Base-by-base conservation (phyloP, 2,329 filamentous ascomycete species). In the Dichotomopilus funicola region DNA sequence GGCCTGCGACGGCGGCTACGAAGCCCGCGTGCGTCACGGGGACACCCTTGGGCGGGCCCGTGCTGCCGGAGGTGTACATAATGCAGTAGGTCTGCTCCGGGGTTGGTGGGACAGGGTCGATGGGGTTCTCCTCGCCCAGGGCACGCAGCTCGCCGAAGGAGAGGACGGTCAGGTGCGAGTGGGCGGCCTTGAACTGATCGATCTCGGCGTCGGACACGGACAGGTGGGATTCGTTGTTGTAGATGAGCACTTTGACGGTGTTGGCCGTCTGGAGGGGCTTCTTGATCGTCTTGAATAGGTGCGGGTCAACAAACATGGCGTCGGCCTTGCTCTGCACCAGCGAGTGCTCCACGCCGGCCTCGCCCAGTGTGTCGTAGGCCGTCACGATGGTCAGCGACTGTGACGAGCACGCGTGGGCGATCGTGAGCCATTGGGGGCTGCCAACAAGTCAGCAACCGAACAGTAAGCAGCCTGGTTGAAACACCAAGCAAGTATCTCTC, bases 361-460 rank as follows among this genome's bases (percentile, higher is more conserved):
- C 82, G 53, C 91, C 91, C 45, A 96, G 85, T 35, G 91, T 95
- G 71, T 96, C 91, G 72, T 96, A 96, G 50, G 91, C 91, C 46
- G 92, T 97, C 50, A 96, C 92, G 63, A 96, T 91, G 57, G 89
- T 84, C 70, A 96, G 83, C 45, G 89, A 91, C 72, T 97, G 92
- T 12, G 91, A 91, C 19, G 85, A 75, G 82, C 87, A 76, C 45
- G 73, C 80, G 69, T 95, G 89, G 47, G 91, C 88, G 65, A 88
- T 83, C 53, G 86, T 83, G 61, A 96, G 79, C 92, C 92, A 97
- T 73, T 89, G 82, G 51, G 84, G 80, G 70, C 88, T 90, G 46
- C 7, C 4, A 8, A 19, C 49, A 44, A 36, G 61, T 65, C 45
- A 63, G 58, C 34, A 37, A 49, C 9, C 3, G 11, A 4, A 1